Conservation (phyloP, 1,284 basidiomycete species). For the Tylopilus sp. region DNA sequence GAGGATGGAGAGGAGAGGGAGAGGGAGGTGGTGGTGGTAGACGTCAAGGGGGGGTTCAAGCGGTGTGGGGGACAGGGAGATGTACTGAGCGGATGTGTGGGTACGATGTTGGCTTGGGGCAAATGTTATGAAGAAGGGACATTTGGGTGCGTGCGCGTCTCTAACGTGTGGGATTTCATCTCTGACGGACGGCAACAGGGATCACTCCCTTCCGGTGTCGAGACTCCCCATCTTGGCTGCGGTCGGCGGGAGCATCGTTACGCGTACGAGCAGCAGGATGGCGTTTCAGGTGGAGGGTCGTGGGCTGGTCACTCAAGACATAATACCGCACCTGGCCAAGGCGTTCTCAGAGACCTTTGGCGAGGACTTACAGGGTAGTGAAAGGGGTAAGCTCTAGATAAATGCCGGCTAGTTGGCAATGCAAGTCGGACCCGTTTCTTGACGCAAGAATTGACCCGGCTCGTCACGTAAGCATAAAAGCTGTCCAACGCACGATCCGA, state of each 20-base stretch:
- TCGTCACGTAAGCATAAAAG: constrained; percentile 29
- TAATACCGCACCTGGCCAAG: constrained; percentile 72
- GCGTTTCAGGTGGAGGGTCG: constrained; percentile 78
- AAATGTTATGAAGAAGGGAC: constrained; percentile 84
- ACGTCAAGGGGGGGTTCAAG: constrained; percentile 79
- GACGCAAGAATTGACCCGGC: neutral
- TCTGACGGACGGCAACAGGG: constrained; percentile 32
- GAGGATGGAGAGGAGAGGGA: constrained; percentile 39
- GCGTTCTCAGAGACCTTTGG: constrained; percentile 77
- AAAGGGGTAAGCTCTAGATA: constrained; percentile 36
- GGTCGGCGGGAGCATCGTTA: constrained; percentile 85
- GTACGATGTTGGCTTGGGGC: constrained; percentile 91
- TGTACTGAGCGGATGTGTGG: constrained; percentile 83
- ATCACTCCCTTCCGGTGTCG: constrained; percentile 50
- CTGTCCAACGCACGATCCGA: neutral
- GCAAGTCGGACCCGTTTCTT: neutral
- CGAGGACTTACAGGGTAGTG: constrained; percentile 41
- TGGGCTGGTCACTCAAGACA: constrained; percentile 86
- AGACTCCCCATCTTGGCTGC: constrained; percentile 83
- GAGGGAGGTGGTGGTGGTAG: constrained; percentile 61
- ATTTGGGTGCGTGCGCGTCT: constrained; percentile 52
- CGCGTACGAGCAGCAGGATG: constrained; percentile 72
- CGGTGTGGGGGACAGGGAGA: constrained; percentile 96
- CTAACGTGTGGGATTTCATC: neutral
- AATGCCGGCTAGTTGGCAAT: no score